A percentile compares a stretch with the other conserved stretches of the same genome.
Evolutionary conservation across 2,329 filamentous ascomycete genomes (phyloP).

Genomic region (Aspergillus intermedius): DNA sequence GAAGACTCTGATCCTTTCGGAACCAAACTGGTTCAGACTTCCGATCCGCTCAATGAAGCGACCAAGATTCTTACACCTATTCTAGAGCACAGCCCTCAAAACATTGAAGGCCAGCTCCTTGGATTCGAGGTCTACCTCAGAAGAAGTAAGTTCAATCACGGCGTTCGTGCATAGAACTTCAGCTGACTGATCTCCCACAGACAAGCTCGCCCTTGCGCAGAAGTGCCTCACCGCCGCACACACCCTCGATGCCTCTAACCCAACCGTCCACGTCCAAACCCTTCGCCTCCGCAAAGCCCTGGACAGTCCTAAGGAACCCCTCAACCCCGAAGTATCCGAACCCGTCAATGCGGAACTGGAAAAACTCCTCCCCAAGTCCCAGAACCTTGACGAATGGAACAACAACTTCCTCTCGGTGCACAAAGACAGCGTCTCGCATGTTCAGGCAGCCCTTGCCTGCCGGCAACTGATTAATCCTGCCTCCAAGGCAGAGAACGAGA

Average conservation of each 20-base stretch:
- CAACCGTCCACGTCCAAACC: conserved; percentile 68
- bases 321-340: conserved; percentile 60
- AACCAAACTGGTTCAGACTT: conserved; percentile 69
- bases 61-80: conserved; percentile 79
- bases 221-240: conserved; percentile 73
- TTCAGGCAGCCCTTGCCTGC: conserved; percentile 57
- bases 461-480: conserved; percentile 54
- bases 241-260: conserved; percentile 61
- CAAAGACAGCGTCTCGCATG: conserved; percentile 55
- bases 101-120: conserved; percentile 71
- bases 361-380: conserved; percentile 49
- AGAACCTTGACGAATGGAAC: conserved; percentile 59
- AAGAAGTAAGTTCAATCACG: conserved; percentile 55
- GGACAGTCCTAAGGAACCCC: conserved; percentile 50
- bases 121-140: conserved; percentile 88
- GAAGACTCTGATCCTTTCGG: conserved; percentile 86
- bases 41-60: conserved; percentile 75
- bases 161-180: conserved; percentile 17
- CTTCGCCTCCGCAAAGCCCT: conserved; percentile 62
- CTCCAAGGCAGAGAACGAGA: conserved; percentile 52
- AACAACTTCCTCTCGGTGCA: conserved; percentile 58
- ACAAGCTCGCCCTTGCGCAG: conserved; percentile 80
- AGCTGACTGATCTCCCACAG: conserved; percentile 38
- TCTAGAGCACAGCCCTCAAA: conserved; percentile 73
- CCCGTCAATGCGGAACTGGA: conserved; percentile 65